A percentile compares a stretch with the other conserved stretches of the same genome.
These are phyloP conservation scores for Gossypium bickii DNA, from an alignment of 345 rosid genomes.

Conservation along the genomic window DNA sequence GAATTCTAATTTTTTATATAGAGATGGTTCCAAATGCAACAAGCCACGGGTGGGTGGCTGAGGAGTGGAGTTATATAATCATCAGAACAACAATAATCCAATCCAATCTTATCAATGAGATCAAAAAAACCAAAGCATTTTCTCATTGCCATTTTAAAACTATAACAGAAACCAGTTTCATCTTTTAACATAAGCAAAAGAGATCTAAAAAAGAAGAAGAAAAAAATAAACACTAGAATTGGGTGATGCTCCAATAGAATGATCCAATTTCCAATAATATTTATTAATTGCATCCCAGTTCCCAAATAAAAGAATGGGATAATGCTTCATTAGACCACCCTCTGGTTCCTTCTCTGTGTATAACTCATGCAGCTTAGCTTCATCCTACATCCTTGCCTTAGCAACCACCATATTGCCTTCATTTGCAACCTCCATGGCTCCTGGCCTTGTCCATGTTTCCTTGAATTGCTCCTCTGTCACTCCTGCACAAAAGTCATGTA, in stretches of 20 bases:
- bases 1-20: neutral
- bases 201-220: neutral
- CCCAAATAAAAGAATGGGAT: neutral
- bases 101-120: neutral
- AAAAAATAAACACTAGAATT: neutral
- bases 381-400: slow-evolving; percentile 66
- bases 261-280: neutral
- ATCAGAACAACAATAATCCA: neutral
- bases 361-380: neutral
- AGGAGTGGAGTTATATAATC: too few relatives aligned
- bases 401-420: slow-evolving; percentile 50
- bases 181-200: neutral
- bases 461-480: slow-evolving; percentile 98
- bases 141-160: neutral
- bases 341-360: neutral
- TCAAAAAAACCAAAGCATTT: neutral
- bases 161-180: neutral
- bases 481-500: slow-evolving; percentile 32
- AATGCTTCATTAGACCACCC: neutral
- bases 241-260: neutral
- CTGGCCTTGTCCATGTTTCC: slow-evolving; percentile 77
- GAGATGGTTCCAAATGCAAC: neutral
- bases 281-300: neutral
- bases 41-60: neutral
- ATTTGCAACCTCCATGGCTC: slow-evolving; percentile 44